Evolutionary conservation across 495 filamentous ascomycete species (phyloP), one percentile per base, ranked within the genome.

Genomic region (Amphirosellinia nigrospora): DNA sequence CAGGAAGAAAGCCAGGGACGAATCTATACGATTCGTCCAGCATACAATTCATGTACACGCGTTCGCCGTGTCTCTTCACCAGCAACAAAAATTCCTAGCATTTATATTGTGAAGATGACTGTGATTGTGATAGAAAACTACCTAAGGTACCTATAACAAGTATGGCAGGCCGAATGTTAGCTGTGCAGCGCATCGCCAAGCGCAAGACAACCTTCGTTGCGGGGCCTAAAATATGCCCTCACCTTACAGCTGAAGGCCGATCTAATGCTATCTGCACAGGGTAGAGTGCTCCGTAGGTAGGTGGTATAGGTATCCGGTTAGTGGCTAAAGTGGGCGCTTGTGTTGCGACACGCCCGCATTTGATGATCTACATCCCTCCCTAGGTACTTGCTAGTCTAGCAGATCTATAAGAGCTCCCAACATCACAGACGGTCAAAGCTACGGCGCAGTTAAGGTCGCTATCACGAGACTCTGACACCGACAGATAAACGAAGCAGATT

Each of bases 351-450:
- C n/a, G 34, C 36, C 58, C 36, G 58, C 58, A 7, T 28, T 60
- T 21, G 59, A 62, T 46, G 59, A 62, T 45, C 26, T 32, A 26
- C 59, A 62, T 62, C 58, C 21, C 11, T 62, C 38, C 38, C 61
- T n/a, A n/a, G n/a, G n/a, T n/a, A 64, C n/a, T 36, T n/a, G 41
- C 61, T 23, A 53, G 59, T 45, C 19, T 43, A 43, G 19, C 43
- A 43, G 61, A 36, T 46, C 41, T 19, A 21, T 32, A 36, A 34
- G 8, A 28, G 36, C 34, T 58, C 38, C 39, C 59, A 62, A 62
- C 38, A 39, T 39, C 21, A 43, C 39, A 23, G 7, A 58, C 55
- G 19, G 23, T 19, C 55, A 58, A 58, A 58, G 32, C 55, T 21
- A 58, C 32, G 53, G 53, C 16, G 28, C 16, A 39, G n/a, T 36